A percentile compares a stretch with the other conserved stretches of the same genome.
These are phyloP conservation scores for Pseudogymnoascus sp. DNA, from an alignment of 2,329 filamentous ascomycete genomes.

Conservation along the genomic window DNA sequence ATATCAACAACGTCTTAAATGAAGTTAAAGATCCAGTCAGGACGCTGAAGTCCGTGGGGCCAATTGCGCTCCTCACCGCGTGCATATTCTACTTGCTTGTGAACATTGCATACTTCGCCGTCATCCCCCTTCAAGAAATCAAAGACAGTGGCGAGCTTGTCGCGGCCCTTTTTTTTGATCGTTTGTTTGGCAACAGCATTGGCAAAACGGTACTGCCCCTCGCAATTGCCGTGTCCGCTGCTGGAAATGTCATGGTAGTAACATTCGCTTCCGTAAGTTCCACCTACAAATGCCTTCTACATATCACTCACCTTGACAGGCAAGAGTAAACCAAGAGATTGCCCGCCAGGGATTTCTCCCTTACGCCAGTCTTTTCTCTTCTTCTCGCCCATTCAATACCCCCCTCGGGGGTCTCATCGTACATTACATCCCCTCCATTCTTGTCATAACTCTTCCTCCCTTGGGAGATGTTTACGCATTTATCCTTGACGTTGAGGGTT, in stretches of 20 bases:
- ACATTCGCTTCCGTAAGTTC: conserved; percentile 49
- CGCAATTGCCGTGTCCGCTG: conserved; percentile 42
- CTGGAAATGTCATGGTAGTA: conserved; percentile 44
- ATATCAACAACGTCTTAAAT: conserved; percentile 50
- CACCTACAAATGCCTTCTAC: no score
- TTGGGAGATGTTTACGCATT: conserved; percentile 34
- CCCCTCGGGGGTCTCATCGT: conserved; percentile 42
- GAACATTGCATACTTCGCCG: conserved; percentile 56
- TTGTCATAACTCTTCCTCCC: conserved; percentile 48
- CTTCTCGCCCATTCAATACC: conserved; percentile 21
- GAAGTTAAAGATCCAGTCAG: conserved; percentile 52
- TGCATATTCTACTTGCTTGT: conserved; percentile 50
- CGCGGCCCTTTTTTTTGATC: conserved; percentile 52
- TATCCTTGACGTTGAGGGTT: conserved; percentile 36
- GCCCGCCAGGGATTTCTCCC: conserved; percentile 44
- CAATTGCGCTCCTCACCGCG: conserved; percentile 47
- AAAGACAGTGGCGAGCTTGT: conserved; percentile 48
- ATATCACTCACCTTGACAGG: conserved; percentile 30
- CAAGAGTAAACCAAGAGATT: conserved; percentile 44
- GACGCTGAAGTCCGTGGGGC: conserved; percentile 52
- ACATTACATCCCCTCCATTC: conserved; percentile 55
- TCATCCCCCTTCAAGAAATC: conserved; percentile 51
- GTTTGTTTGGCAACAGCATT: conserved; percentile 41
- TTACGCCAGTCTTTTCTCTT: conserved; percentile 32
- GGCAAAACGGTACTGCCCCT: conserved; percentile 39